phyloP scores from a whole-genome alignment of 148 eudicot genomes.

The Rhododendron henanense region DNA sequence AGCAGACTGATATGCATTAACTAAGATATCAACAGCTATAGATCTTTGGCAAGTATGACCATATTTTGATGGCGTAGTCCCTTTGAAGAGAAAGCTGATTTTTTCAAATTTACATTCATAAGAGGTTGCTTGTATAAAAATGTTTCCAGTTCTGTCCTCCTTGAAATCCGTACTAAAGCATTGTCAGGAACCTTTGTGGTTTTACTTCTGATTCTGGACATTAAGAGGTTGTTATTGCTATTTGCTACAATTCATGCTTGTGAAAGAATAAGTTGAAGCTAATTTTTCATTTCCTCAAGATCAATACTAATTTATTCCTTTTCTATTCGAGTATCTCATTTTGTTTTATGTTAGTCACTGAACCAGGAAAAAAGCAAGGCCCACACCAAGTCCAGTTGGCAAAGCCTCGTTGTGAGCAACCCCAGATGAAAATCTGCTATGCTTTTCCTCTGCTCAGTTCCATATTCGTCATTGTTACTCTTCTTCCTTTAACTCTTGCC shows the following conservation, averaged over 20 bases:
- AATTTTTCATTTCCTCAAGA: background rate
- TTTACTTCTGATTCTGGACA: background rate
- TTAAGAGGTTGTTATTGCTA: background rate
- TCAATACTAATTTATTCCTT: background rate
- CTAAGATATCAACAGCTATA: background rate
- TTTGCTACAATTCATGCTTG: background rate
- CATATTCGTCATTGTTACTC: conserved; percentile 8
- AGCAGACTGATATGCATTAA: background rate
- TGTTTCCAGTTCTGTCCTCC: background rate
- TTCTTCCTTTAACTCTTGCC: conserved; percentile 15
- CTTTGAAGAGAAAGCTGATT: background rate
- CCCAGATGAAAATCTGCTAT: conserved; percentile 16
- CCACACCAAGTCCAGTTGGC: background rate
- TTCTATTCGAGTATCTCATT: background rate
- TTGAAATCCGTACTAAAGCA: background rate
- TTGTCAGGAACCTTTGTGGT: background rate
- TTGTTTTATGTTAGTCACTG: background rate
- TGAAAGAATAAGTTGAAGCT: background rate
- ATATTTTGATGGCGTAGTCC: background rate
- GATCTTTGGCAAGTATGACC: background rate
- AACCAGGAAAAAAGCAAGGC: conserved; percentile 18
- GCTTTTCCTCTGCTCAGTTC: conserved; percentile 5
- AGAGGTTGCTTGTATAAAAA: background rate
- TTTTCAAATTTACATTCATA: background rate
- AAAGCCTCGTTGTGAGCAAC: background rate